phyloP scores from a whole-genome alignment of 2,329 filamentous ascomycete genomes.

The Ceratocystis lukuohia region DNA sequence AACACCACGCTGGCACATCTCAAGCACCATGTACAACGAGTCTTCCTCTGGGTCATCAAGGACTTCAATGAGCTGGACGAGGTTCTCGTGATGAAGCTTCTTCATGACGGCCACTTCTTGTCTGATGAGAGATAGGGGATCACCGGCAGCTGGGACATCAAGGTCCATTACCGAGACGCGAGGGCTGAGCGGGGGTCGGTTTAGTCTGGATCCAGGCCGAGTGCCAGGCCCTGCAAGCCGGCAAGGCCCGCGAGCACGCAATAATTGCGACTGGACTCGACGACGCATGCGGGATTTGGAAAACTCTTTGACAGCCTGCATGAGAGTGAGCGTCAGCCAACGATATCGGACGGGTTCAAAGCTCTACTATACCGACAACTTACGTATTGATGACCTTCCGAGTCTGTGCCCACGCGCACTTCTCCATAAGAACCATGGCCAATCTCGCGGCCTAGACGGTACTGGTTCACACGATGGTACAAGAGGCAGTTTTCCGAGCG shows the following conservation, averaged over 20 bases:
- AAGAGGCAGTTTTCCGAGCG: conserved; percentile 79
- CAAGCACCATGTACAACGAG: conserved; percentile 94
- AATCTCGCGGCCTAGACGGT: conserved; percentile 86
- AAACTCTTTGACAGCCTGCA: conserved; percentile 89
- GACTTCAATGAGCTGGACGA: conserved; percentile 89
- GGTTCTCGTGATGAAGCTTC: conserved; percentile 85
- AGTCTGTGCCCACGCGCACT: conserved; percentile 79
- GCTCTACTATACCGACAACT: conserved; percentile 26
- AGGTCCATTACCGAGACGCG: conserved; percentile 14
- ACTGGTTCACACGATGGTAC: conserved; percentile 86
- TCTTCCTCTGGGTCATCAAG: conserved; percentile 92
- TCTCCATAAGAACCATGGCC: conserved; percentile 92
- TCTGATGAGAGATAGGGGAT: conserved; percentile 73
- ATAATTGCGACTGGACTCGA: conserved; percentile 76
- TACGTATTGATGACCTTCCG: conserved; percentile 88
- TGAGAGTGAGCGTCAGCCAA: conserved; percentile 9
- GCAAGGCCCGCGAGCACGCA: conserved; percentile 43
- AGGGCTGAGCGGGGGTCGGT: conserved; percentile 10
- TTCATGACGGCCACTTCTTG: conserved; percentile 99
- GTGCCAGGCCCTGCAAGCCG: conserved; percentile 23
- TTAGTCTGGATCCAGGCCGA: conserved; percentile 22
- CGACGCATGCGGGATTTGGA: conserved; percentile 84
- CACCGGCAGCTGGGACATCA: conserved; percentile 39
- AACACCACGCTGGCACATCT: conserved; percentile 97
- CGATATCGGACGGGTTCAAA: neutral